Conservation (phyloP, 495 filamentous ascomycete species). For the Monascus purpureus region DNA sequence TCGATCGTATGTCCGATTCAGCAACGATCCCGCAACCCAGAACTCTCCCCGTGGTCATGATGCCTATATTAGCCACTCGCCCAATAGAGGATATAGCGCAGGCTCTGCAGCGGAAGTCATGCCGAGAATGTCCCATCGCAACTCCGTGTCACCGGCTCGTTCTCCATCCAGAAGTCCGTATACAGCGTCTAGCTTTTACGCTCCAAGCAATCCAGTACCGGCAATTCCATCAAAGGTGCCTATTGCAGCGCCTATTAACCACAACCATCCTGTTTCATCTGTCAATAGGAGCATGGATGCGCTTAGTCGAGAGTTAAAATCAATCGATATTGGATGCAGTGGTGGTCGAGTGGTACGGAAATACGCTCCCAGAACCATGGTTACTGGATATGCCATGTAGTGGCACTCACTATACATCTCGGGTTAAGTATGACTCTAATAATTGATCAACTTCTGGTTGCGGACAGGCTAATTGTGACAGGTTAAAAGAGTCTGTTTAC, state of each 20-base stretch:
- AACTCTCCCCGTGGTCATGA: constrained; percentile 1
- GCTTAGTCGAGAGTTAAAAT: constrained; percentile 65
- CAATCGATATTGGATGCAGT: constrained; percentile 63
- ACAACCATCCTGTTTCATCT: constrained; percentile 14
- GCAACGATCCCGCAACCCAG: neutral
- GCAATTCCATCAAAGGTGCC: constrained; percentile 69
- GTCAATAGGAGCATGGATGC: constrained; percentile 40
- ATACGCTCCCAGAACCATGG: constrained; percentile 10
- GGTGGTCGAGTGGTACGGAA: constrained; percentile 12
- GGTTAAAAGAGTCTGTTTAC: no score
- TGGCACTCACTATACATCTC: no score
- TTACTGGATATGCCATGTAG: neutral
- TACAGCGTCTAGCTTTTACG: constrained; percentile 15
- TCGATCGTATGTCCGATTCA: constrained; percentile 4
- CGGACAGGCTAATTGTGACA: no score
- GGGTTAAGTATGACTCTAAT: no score
- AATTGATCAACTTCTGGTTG: no score
- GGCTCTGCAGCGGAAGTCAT: constrained; percentile 1
- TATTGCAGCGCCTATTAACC: constrained; percentile 24
- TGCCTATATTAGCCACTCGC: constrained; percentile 11
- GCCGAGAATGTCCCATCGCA: constrained; percentile 5
- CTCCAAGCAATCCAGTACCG: constrained; percentile 28
- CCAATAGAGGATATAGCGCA: constrained; percentile 11
- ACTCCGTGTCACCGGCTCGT: constrained; percentile 9
- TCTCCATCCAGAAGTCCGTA: constrained; percentile 20